phyloP scores from a whole-genome alignment of 2,329 filamentous ascomycete species.

The Keithomyces neogunnii region DNA sequence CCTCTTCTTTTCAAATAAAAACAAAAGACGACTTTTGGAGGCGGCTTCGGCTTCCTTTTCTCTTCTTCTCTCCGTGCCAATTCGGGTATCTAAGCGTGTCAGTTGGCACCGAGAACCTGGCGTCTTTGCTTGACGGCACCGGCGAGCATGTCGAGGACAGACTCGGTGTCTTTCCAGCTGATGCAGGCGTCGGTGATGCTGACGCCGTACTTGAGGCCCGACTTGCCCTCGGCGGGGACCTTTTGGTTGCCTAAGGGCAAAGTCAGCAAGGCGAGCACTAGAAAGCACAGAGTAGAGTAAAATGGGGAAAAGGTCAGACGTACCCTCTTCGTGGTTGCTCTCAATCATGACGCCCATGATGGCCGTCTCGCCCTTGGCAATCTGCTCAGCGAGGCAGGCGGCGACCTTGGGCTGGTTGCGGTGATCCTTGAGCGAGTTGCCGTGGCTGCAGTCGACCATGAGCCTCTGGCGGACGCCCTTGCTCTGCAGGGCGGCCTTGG shows the following conservation, averaged over 20 bases:
- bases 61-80: too few relatives aligned
- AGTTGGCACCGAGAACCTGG: conserved; percentile 17
- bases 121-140: conserved; percentile 50
- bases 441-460: conserved; percentile 98
- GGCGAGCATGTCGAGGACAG: conserved; percentile 68
- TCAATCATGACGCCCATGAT: conserved; percentile 99
- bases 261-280: background rate
- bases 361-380: conserved; percentile 70
- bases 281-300: background rate
- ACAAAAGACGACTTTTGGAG: background rate
- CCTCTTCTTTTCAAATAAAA: too few relatives aligned
- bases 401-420: conserved; percentile 96
- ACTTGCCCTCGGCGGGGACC: conserved; percentile 77
- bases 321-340: conserved; percentile 90
- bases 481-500: conserved; percentile 69
- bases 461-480: conserved; percentile 67
- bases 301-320: conserved; percentile 14
- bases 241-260: conserved; percentile 65
- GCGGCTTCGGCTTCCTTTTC: too few relatives aligned
- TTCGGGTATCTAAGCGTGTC: conserved; percentile 4
- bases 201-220: conserved; percentile 82
- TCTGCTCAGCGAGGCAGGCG: conserved; percentile 70
- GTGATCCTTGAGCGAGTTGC: conserved; percentile 93
- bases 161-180: conserved; percentile 81
- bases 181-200: conserved; percentile 98